phyloP scores from a whole-genome alignment of 1,139 yeast species.

The Pichia norvegensis region DNA sequence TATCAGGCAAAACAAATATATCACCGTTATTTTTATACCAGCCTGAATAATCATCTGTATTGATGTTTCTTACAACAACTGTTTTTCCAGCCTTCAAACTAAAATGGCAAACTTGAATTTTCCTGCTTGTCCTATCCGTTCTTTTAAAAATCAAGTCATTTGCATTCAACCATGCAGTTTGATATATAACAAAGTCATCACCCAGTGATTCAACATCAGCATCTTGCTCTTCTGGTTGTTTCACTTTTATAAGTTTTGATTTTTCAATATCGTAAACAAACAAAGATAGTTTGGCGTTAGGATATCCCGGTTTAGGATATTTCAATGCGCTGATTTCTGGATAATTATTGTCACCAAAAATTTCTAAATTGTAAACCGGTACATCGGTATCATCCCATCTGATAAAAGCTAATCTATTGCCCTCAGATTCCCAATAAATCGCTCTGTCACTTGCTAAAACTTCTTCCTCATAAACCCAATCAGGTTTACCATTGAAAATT shows the following conservation, averaged over 20 bases:
- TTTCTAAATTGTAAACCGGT: constrained; percentile 54
- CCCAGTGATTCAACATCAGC: constrained; percentile 27
- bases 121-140: constrained; percentile 64
- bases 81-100: constrained; percentile 27
- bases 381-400: constrained; percentile 68
- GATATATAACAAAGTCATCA: constrained; percentile 55
- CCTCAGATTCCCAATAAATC: constrained; percentile 86
- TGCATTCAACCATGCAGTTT: constrained; percentile 60
- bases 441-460: constrained; percentile 57
- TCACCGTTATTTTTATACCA: constrained; percentile 42
- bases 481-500: constrained; percentile 82
- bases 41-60: constrained; percentile 46
- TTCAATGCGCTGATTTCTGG: constrained; percentile 52
- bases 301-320: constrained; percentile 86
- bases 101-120: constrained; percentile 48
- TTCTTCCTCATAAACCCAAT: constrained; percentile 97
- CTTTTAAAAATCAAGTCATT: constrained; percentile 51
- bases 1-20: constrained; percentile 29
- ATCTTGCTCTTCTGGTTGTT: constrained; percentile 23
- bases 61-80: constrained; percentile 36
- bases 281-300: constrained; percentile 56
- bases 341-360: constrained; percentile 47
- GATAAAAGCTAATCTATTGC: constrained; percentile 54
- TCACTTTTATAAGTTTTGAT: constrained; percentile 11
- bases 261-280: constrained; percentile 35